Percentiles rank a stretch among this genome's conserved stretches.
Evolutionary conservation across 495 filamentous ascomycete species (phyloP).

Genomic region (Pyrenopolyporus hunteri): DNA sequence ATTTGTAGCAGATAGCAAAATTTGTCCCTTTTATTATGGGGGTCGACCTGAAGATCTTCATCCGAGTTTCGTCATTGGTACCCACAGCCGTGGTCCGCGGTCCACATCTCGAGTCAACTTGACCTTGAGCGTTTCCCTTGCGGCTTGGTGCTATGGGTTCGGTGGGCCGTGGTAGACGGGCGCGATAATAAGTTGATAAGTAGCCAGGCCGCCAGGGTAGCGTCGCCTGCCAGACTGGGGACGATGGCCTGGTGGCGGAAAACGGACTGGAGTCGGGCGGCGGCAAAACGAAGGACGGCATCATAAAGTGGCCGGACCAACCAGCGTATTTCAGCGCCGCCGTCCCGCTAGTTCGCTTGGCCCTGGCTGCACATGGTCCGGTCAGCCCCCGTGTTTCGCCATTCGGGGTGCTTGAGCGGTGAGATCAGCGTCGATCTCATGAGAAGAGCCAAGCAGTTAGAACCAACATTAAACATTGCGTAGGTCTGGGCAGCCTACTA

Average conservation of each 20-base stretch:
- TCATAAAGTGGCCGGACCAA: slow-evolving; percentile 14
- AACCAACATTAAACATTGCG: not conserved
- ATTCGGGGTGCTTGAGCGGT: slow-evolving; percentile 23
- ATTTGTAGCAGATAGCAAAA: slow-evolving; percentile 23
- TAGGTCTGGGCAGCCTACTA: too few relatives aligned
- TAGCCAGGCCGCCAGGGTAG: too few relatives aligned
- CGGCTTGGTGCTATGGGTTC: not conserved
- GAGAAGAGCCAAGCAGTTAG: slow-evolving; percentile 21
- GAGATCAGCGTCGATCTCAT: slow-evolving; percentile 25
- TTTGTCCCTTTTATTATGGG: slow-evolving; percentile 32
- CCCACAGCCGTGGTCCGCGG: slow-evolving; percentile 20
- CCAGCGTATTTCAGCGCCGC: not conserved
- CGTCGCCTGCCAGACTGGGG: slow-evolving; percentile 1
- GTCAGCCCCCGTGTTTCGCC: slow-evolving; percentile 13
- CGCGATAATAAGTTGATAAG: slow-evolving; percentile 7
- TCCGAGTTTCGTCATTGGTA: slow-evolving; percentile 35
- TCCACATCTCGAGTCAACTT: slow-evolving; percentile 5
- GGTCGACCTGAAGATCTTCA: slow-evolving; percentile 32
- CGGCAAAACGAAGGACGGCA: slow-evolving; percentile 11
- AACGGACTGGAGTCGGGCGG: slow-evolving; percentile 9
- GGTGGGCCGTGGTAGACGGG: not conserved
- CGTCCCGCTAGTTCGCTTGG: not conserved
- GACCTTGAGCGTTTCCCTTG: not conserved
- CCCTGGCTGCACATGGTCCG: slow-evolving; percentile 14
- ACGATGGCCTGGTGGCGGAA: slow-evolving; percentile 8